Conservation (phyloP, 805 yeast genomes). For the Wickerhamiella allomyrinae region DNA sequence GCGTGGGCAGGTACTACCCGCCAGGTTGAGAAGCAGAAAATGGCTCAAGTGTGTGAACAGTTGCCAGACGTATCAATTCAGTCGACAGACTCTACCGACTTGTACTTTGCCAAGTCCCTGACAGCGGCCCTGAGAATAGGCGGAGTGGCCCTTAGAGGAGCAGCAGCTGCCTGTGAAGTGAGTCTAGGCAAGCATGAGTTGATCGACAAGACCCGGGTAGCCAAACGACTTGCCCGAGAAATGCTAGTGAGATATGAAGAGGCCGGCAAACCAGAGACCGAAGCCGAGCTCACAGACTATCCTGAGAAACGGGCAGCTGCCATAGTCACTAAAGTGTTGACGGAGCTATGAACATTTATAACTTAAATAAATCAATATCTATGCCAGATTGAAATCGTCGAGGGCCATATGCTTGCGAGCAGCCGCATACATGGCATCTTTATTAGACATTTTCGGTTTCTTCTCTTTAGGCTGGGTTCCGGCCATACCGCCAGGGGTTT, state of each 20-base stretch:
- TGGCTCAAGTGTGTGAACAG: no score
- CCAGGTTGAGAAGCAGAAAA: no score
- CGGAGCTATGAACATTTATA: neutral
- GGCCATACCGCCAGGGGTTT: conserved; percentile 57
- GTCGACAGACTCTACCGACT: neutral
- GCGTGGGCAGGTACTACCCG: conserved; percentile 4
- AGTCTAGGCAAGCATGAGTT: neutral
- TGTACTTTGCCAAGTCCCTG: neutral
- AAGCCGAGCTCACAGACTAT: neutral
- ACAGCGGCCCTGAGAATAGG: conserved; percentile 10
- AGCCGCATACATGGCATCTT: conserved; percentile 14
- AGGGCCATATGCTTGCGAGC: conserved; percentile 13
- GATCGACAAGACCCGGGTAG: neutral
- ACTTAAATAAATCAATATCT: neutral
- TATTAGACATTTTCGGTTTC: conserved; percentile 12
- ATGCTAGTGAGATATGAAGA: neutral
- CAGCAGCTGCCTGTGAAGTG: neutral
- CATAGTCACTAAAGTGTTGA: neutral
- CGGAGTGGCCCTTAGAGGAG: neutral
- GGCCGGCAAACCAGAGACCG: neutral
- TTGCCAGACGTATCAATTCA: neutral
- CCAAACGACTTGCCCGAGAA: neutral
- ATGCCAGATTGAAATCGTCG: conserved; percentile 15
- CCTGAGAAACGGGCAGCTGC: neutral
- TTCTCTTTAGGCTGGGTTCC: conserved; percentile 5